A percentile compares a stretch with the other conserved stretches of the same genome.
phyloP scores from a whole-genome alignment of 73 alveolate genomes.

The Paramecium sexaurelia region DNA sequence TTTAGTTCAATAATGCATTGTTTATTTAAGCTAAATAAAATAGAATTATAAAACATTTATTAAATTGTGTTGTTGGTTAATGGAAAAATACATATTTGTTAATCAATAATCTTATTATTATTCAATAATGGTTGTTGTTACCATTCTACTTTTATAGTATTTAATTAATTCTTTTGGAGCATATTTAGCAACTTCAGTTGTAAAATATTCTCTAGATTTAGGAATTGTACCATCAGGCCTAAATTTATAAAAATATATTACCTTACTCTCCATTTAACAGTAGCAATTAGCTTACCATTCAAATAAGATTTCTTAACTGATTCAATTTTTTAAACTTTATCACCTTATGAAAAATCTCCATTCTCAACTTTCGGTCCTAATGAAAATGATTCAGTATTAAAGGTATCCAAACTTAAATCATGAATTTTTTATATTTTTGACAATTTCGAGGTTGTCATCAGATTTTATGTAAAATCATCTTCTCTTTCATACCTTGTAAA shows the following conservation, averaged over 20 bases:
- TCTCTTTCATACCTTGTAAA: neutral
- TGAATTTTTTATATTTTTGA: neutral
- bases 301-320: neutral
- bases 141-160: neutral
- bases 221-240: slow-evolving; percentile 35
- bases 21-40: no score
- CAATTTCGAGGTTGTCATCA: neutral
- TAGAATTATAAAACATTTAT: neutral
- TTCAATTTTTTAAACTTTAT: neutral
- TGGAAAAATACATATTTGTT: neutral
- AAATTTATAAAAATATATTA: neutral
- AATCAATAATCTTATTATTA: neutral
- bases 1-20: no score
- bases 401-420: neutral
- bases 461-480: neutral
- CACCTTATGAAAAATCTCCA: slow-evolving; percentile 4
- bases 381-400: neutral
- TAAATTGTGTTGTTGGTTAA: neutral
- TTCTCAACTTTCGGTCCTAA: neutral
- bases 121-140: neutral
- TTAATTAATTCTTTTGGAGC: neutral
- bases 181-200: neutral
- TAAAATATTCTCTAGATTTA: neutral
- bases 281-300: neutral
- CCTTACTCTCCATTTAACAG: neutral